Evolutionary conservation across 139 green algal genomes (phyloP), one percentile per base, ranked within the genome.

Genomic region (Klebsormidium nitens): DNA sequence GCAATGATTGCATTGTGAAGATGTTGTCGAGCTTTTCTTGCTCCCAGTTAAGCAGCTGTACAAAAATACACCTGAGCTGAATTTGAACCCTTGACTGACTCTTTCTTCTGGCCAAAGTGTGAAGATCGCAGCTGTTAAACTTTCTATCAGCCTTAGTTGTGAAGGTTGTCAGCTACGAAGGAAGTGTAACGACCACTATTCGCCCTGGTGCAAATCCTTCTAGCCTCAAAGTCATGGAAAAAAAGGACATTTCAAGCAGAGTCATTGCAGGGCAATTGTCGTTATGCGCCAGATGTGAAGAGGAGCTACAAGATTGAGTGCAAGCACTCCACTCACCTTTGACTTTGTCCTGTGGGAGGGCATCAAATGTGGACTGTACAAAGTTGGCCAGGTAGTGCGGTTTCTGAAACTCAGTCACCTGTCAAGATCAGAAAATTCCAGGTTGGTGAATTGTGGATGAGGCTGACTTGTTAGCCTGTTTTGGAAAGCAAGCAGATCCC

Each of bases 341-440:
- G 8, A 79, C 23, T 32, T 79, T 77, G 28, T 79, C 72, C 62
- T 65, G 65, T 19, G 72, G 72, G n/a, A 80, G 61, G 5, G 66
- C 29, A 65, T 81, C 57, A 26, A 81, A 83, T 17, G 67, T 79
- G 28, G 74, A 39, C 35, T 81, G 74, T 2, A 81, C 74, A 35
- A 82, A 81, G 48, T 81, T 81, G 66, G 55, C 36, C 14, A 81
- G 42, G 70, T 81, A 81, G 52, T 81, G 32, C 17, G 47, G 47
- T 66, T 80, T 48, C 56, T 80, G 65, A 32, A 80, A 80, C 35
- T 64, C 72, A 19, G 31, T 77, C 28, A 80, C 71, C 69, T 76
- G 60, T 50, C 17, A 72, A 48, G 52, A 17, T 28, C 17, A 3
- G 29, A 23, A 23, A 59, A 35, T 29, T 8, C 2, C 2, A 46